Percentiles rank a stretch among this genome's conserved stretches.
Evolutionary conservation across 495 filamentous ascomycete species (phyloP).

Genomic region (Pyronema domesticum): DNA sequence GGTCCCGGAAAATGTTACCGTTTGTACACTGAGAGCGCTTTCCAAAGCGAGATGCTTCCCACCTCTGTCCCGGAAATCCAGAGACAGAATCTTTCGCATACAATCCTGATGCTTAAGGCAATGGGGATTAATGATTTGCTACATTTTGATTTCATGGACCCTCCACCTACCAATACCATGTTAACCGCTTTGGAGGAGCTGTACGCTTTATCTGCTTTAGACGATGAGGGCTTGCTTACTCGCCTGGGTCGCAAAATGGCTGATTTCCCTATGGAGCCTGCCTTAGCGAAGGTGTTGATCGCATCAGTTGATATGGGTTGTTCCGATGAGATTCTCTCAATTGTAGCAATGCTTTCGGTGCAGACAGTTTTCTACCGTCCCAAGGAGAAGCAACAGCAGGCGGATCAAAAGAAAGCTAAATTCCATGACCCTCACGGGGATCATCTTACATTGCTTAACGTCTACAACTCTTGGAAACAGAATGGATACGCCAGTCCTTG

Average conservation of each 20-base stretch:
- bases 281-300: constrained; percentile 73
- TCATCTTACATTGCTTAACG: constrained; percentile 84
- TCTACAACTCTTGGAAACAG: constrained; percentile 87
- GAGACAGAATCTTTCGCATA: constrained; percentile 79
- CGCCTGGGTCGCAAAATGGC: constrained; percentile 91
- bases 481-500: constrained; percentile 67
- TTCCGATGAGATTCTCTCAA: constrained; percentile 81
- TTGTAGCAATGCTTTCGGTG: constrained; percentile 85
- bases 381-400: constrained; percentile 88
- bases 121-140: constrained; percentile 98
- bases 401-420: constrained; percentile 92
- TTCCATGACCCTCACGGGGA: constrained; percentile 93
- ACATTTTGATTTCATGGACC: constrained; percentile 98
- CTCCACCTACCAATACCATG: constrained; percentile 94
- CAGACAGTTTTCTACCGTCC: constrained; percentile 81
- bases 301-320: constrained; percentile 72
- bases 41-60: constrained; percentile 91
- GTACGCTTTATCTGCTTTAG: constrained; percentile 77
- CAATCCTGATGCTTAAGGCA: constrained; percentile 96
- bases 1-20: constrained; percentile 94
- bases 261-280: constrained; percentile 74
- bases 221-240: constrained; percentile 91
- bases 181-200: constrained; percentile 88
- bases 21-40: constrained; percentile 89
- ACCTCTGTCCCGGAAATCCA: constrained; percentile 95